A percentile compares a stretch with the other conserved stretches of the same genome.
phyloP scores from a whole-genome alignment of 257 asterid genomes.

The Craterostigma plantagineum region DNA sequence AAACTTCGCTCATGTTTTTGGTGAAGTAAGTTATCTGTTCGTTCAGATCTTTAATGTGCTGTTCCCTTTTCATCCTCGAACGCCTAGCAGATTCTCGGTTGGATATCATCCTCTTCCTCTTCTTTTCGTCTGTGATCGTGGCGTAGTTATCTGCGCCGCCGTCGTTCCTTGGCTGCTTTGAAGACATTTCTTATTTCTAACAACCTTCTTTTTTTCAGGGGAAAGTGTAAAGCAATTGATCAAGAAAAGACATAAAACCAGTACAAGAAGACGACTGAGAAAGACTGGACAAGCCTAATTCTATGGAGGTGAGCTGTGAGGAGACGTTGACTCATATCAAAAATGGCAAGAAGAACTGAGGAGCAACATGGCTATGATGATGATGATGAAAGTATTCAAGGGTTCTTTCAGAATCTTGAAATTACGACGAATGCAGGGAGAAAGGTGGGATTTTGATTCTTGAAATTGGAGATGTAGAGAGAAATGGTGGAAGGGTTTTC shows the following conservation, averaged over 20 bases:
- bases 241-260: slow-evolving; percentile 39
- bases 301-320: slow-evolving; percentile 20
- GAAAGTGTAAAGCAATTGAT: not conserved
- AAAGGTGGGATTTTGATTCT: too few species aligned
- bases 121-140: slow-evolving; percentile 26
- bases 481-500: too few species aligned
- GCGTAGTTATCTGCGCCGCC: slow-evolving; percentile 11
- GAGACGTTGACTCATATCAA: not conserved
- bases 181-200: slow-evolving; percentile 13
- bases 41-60: slow-evolving; percentile 37
- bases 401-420: too few species aligned
- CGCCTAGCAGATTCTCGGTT: slow-evolving; percentile 58
- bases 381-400: too few species aligned
- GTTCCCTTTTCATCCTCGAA: slow-evolving; percentile 53
- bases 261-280: slow-evolving; percentile 34
- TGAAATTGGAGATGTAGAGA: too few species aligned
- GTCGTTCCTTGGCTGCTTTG: slow-evolving; percentile 22
- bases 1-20: slow-evolving; percentile 10
- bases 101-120: slow-evolving; percentile 48
- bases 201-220: not conserved
- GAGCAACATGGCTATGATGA: not conserved
- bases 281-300: slow-evolving; percentile 32
- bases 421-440: too few species aligned
- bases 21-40: slow-evolving; percentile 18
- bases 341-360: not conserved